phyloP scores from a whole-genome alignment of 2,329 filamentous ascomycete species.

The Alternaria burnsii region DNA sequence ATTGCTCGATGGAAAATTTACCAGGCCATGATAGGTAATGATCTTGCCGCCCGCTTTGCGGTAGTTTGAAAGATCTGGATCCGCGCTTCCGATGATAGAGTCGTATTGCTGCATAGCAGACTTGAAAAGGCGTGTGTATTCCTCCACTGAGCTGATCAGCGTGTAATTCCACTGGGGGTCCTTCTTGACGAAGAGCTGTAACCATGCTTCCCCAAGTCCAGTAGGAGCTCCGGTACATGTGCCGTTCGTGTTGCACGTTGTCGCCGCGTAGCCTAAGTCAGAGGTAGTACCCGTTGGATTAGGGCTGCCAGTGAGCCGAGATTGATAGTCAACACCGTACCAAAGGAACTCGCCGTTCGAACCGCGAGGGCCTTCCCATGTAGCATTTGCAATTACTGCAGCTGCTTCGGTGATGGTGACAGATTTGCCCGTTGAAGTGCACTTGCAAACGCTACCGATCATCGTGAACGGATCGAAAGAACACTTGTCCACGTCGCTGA shows the following conservation, averaged over 20 bases:
- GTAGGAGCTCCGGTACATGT: not conserved
- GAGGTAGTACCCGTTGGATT: not conserved
- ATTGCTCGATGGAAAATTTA: not conserved
- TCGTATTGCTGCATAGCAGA: constrained; percentile 15
- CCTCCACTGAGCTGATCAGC: not conserved
- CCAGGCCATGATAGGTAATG: constrained; percentile 36
- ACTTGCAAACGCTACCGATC: constrained; percentile 22
- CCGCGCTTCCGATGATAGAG: constrained; percentile 22
- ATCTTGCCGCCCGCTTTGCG: constrained; percentile 31
- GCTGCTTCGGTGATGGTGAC: constrained; percentile 17
- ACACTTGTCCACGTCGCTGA: constrained; percentile 38
- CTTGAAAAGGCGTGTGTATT: not conserved
- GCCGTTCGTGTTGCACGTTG: constrained; percentile 17
- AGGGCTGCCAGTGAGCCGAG: constrained; percentile 15
- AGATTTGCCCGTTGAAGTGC: constrained; percentile 3
- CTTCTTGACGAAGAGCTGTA: constrained; percentile 23
- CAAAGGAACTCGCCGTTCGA: constrained; percentile 27
- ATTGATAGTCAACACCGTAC: constrained; percentile 19
- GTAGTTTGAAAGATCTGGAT: constrained; percentile 32
- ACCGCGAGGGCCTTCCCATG: constrained; percentile 24
- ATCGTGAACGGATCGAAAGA: constrained; percentile 29
- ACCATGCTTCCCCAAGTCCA: constrained; percentile 2
- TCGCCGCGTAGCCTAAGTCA: constrained; percentile 15
- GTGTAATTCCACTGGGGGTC: constrained; percentile 13
- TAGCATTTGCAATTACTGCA: constrained; percentile 24